Percentiles rank a stretch among this genome's conserved stretches.
Evolutionary conservation across 73 alveolate genomes (phyloP).

Genomic region (Uronychia binucleata): DNA sequence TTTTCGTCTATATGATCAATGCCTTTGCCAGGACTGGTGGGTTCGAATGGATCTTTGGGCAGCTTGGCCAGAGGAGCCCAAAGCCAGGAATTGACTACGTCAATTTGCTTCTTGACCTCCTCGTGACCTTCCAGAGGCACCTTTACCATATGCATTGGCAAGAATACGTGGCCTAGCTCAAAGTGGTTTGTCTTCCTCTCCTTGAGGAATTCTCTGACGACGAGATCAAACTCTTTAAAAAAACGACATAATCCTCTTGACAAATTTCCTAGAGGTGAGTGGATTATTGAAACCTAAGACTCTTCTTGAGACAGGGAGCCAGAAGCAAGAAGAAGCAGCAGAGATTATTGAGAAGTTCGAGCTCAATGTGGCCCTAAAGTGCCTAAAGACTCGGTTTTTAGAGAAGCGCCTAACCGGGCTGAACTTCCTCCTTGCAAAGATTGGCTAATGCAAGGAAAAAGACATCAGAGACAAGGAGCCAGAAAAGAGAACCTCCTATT

Average conservation of each 20-base stretch:
- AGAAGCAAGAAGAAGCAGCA: conserved; percentile 24
- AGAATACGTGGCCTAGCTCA: not conserved
- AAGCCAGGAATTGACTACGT: conserved; percentile 1
- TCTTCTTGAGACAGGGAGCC: not conserved
- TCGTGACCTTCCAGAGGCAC: not conserved
- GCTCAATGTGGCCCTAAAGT: conserved; percentile 46
- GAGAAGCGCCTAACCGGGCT: conserved; percentile 67
- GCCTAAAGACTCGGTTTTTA: conserved; percentile 44
- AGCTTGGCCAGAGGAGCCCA: not conserved
- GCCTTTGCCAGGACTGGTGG: conserved; percentile 22
- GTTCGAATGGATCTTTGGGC: conserved; percentile 2
- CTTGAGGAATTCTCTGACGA: not conserved
- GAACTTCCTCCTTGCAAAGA: conserved; percentile 33
- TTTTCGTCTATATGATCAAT: conserved; percentile 34
- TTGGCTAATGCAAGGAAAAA: conserved; percentile 13
- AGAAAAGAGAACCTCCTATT: conserved; percentile 4
- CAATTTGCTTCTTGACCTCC: not conserved
- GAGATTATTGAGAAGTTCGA: conserved; percentile 51
- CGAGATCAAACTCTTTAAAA: conserved; percentile 5
- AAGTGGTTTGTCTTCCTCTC: not conserved
- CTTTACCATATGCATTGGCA: not conserved
- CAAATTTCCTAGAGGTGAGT: not conserved
- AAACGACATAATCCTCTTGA: not conserved
- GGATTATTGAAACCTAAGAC: too few relatives aligned
- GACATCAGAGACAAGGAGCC: conserved; percentile 8